Evolutionary conservation across 192 early-diverging fungal genomes (phyloP).

Genomic region (Powellomyces hirtus): DNA sequence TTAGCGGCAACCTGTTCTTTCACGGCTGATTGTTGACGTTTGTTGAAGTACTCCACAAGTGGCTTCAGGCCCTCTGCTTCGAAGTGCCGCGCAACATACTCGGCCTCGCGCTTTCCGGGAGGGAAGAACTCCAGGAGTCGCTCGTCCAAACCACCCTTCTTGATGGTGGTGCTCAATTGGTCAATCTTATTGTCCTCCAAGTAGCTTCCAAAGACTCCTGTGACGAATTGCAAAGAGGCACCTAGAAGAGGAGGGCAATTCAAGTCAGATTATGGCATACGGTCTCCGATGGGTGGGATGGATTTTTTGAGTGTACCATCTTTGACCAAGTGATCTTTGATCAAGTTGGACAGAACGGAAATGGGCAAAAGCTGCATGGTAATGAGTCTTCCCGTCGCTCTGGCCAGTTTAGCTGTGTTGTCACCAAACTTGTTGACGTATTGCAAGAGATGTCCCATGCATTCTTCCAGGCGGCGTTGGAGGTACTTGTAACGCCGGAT

Average conservation of each 20-base stretch:
- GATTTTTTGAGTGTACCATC: no score
- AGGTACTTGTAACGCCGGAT: slow-evolving; percentile 95
- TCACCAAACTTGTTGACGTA: slow-evolving; percentile 87
- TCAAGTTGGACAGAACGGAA: slow-evolving; percentile 69
- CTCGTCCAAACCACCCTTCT: slow-evolving; percentile 67
- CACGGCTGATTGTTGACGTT: slow-evolving; percentile 62
- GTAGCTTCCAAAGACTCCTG: slow-evolving; percentile 77
- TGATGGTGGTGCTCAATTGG: slow-evolving; percentile 71
- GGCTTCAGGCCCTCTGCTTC: slow-evolving; percentile 89
- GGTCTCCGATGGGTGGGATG: no score
- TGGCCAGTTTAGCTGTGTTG: slow-evolving; percentile 78
- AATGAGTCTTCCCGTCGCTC: slow-evolving; percentile 72
- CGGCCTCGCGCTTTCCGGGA: slow-evolving; percentile 82
- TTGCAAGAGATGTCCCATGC: slow-evolving; percentile 77
- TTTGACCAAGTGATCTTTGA: slow-evolving; percentile 94
- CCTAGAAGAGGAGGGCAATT: slow-evolving; percentile 51
- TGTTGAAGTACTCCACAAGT: slow-evolving; percentile 77
- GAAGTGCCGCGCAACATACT: slow-evolving; percentile 88
- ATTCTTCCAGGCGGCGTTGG: slow-evolving; percentile 81
- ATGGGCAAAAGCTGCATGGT: slow-evolving; percentile 66
- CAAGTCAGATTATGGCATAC: no score
- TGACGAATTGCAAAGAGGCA: slow-evolving; percentile 78
- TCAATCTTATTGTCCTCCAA: slow-evolving; percentile 73
- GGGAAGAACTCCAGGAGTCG: slow-evolving; percentile 90
- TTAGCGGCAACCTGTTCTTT: slow-evolving; percentile 65